Evolutionary conservation across 805 yeast genomes (phyloP).

Genomic region (Ogataea sp.): DNA sequence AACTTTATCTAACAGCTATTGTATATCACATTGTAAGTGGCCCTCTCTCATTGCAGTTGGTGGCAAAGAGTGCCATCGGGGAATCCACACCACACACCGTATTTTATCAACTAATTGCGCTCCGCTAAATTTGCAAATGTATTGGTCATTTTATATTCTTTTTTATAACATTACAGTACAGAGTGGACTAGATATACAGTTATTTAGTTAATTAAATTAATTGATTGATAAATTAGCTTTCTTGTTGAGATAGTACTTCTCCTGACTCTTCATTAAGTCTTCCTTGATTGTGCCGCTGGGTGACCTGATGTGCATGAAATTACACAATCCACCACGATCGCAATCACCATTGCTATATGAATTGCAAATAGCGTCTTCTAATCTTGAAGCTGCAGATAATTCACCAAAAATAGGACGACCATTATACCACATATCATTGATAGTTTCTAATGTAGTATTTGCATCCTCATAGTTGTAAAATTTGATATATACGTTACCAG

Average conservation of each 20-base stretch:
- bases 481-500: slow-evolving; percentile 77
- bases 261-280: slow-evolving; percentile 32
- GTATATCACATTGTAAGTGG: no score
- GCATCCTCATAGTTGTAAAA: slow-evolving; percentile 54
- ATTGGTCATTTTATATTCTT: no score
- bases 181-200: no score
- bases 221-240: not conserved
- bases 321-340: slow-evolving; percentile 76
- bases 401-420: slow-evolving; percentile 75
- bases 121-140: no score
- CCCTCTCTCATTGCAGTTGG: no score
- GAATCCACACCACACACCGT: no score
- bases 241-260: slow-evolving; percentile 16
- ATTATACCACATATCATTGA: slow-evolving; percentile 78
- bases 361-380: slow-evolving; percentile 68
- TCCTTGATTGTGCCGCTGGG: slow-evolving; percentile 39
- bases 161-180: no score
- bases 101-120: no score
- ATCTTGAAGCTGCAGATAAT: slow-evolving; percentile 63
- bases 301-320: slow-evolving; percentile 71
- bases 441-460: slow-evolving; percentile 43
- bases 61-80: no score
- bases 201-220: no score
- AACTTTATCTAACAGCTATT: no score
- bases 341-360: slow-evolving; percentile 59